These are phyloP conservation scores for Amylostereum chailletii DNA, from an alignment of 1,284 basidiomycete genomes.

Conservation along the genomic window DNA sequence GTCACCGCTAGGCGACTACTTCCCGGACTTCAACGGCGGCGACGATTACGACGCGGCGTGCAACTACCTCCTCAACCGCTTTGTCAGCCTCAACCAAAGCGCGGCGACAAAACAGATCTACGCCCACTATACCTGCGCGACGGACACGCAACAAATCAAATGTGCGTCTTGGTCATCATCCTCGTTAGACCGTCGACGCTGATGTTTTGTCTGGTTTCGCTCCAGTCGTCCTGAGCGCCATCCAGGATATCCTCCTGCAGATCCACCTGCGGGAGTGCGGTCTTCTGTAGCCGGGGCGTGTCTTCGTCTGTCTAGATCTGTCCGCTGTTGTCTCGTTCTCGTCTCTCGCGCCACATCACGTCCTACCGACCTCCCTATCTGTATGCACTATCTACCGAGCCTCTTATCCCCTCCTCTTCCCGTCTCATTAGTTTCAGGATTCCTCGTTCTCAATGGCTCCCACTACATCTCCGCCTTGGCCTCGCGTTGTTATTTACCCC, in stretches of 20 bases:
- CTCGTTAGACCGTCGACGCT: background rate
- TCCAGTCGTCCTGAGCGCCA: constrained; percentile 71
- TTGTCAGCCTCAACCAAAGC: constrained; percentile 82
- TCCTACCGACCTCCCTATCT: constrained; percentile 2
- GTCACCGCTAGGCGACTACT: constrained; percentile 84
- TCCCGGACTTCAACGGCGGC: constrained; percentile 78
- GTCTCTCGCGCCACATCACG: background rate
- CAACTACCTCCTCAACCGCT: constrained; percentile 79
- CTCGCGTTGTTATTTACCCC: no score
- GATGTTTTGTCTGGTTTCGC: constrained; percentile 4
- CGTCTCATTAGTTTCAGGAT: background rate
- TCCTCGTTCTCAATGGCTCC: no score
- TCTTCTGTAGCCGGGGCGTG: constrained; percentile 44
- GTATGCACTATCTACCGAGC: constrained; percentile 9
- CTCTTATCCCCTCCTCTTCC: background rate
- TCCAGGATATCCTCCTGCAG: constrained; percentile 78
- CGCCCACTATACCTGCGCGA: constrained; percentile 86
- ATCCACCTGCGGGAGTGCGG: constrained; percentile 82
- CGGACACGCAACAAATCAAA: constrained; percentile 84
- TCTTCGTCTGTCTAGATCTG: background rate
- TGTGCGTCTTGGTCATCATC: constrained; percentile 35
- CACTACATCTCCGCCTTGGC: no score
- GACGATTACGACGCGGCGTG: constrained; percentile 83
- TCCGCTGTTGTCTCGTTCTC: background rate
- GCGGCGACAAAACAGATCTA: constrained; percentile 83